These are phyloP conservation scores for Maudiozyma barnettii DNA, from an alignment of 805 yeast genomes.

Conservation along the genomic window DNA sequence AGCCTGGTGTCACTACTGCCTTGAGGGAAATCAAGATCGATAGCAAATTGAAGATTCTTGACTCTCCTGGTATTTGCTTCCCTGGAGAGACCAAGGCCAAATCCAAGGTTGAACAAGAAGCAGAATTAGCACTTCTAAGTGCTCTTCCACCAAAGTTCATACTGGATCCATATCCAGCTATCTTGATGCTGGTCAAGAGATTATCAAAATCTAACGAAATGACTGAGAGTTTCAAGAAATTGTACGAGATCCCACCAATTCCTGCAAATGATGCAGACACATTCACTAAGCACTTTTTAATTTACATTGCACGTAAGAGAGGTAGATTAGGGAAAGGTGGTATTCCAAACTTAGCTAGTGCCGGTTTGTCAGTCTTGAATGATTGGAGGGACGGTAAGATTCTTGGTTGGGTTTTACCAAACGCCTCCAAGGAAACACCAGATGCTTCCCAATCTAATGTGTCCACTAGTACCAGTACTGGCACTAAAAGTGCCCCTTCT, in stretches of 20 bases:
- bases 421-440: slow-evolving; percentile 35
- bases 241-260: slow-evolving; percentile 73
- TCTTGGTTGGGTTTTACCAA: slow-evolving; percentile 82
- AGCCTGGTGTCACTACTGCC: slow-evolving; percentile 93
- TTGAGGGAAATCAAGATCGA: slow-evolving; percentile 89
- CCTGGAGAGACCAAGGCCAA: slow-evolving; percentile 54
- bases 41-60: slow-evolving; percentile 77
- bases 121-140: slow-evolving; percentile 79
- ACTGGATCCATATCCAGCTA: slow-evolving; percentile 75
- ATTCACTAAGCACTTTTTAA: slow-evolving; percentile 75
- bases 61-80: slow-evolving; percentile 96
- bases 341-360: slow-evolving; percentile 77
- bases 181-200: slow-evolving; percentile 65
- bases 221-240: slow-evolving; percentile 64
- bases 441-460: slow-evolving; percentile 9
- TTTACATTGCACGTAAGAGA: slow-evolving; percentile 84
- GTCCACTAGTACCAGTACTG: slow-evolving; percentile 28
- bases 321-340: slow-evolving; percentile 94
- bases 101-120: slow-evolving; percentile 58
- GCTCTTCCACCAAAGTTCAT: slow-evolving; percentile 85
- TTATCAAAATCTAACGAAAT: slow-evolving; percentile 63
- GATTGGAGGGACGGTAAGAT: slow-evolving; percentile 98
- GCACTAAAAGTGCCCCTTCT: slow-evolving; percentile 34
- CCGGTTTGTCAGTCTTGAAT: slow-evolving; percentile 71
- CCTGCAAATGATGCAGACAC: slow-evolving; percentile 65